Percentiles rank a stretch among this genome's conserved stretches.
Evolutionary conservation across 805 yeast genomes (phyloP).

Genomic region (Priceomyces castillae): DNA sequence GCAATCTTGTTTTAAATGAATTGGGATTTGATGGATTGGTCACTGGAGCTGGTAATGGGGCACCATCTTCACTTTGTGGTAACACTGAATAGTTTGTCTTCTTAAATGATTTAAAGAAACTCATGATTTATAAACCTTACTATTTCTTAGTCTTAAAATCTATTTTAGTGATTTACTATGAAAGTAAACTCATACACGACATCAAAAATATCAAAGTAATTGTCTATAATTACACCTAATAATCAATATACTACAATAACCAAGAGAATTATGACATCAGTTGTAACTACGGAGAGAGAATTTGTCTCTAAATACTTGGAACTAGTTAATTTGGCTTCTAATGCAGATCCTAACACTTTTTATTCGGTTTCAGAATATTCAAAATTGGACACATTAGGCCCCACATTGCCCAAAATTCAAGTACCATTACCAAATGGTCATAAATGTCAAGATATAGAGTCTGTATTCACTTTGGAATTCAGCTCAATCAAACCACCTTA

Average conservation of each 20-base stretch:
- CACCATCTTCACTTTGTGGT: conserved; percentile 31
- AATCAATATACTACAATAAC: background rate
- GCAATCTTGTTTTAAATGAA: conserved; percentile 29
- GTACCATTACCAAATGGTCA: conserved; percentile 26
- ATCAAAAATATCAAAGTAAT: background rate
- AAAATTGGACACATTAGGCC: conserved; percentile 37
- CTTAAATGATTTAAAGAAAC: conserved; percentile 36
- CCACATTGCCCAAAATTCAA: conserved; percentile 48
- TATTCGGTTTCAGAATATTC: conserved; percentile 29
- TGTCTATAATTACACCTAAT: background rate
- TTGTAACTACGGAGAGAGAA: conserved; percentile 32
- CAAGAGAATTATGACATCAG: conserved; percentile 8
- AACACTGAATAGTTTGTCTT: conserved; percentile 28
- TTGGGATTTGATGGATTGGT: conserved; percentile 22
- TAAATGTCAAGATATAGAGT: background rate
- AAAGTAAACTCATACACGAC: background rate
- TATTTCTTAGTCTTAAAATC: background rate
- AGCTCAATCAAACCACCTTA: conserved; percentile 71
- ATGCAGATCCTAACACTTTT: conserved; percentile 31
- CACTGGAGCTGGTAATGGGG: conserved; percentile 39
- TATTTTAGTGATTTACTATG: background rate
- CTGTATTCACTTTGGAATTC: conserved; percentile 33
- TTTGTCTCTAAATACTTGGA: conserved; percentile 50
- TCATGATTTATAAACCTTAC: conserved; percentile 32
- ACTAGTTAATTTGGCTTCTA: conserved; percentile 45